Conservation (phyloP, 345 rosid genomes). For the Aurinia saxatilis region DNA sequence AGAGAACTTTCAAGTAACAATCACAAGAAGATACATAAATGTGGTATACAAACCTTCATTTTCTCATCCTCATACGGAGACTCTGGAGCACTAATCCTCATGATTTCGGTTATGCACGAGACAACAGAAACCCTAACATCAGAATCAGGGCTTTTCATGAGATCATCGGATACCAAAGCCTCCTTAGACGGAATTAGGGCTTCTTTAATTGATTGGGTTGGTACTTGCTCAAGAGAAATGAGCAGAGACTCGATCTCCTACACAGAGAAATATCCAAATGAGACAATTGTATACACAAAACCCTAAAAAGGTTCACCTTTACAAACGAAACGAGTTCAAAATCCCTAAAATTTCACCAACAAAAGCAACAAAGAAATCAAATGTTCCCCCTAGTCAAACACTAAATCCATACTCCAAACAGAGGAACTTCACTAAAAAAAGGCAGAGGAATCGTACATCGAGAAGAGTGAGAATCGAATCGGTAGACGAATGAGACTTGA, state of each 20-base stretch:
- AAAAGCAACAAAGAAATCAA: not conserved
- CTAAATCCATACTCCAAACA: slow-evolving; percentile 19
- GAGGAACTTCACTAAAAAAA: slow-evolving; percentile 6
- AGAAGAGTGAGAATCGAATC: slow-evolving; percentile 45
- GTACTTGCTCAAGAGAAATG: slow-evolving; percentile 59
- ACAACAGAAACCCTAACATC: slow-evolving; percentile 58
- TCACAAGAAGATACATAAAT: not conserved
- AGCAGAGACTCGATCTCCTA: slow-evolving; percentile 58
- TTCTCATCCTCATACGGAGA: slow-evolving; percentile 58
- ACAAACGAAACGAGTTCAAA: not conserved
- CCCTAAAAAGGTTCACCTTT: slow-evolving; percentile 10
- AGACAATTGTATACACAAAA: not conserved
- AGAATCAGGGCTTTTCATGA: slow-evolving; percentile 45
- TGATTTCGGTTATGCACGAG: slow-evolving; percentile 65
- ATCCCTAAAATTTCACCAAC: not conserved
- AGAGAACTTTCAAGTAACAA: not conserved
- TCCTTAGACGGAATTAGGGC: slow-evolving; percentile 48
- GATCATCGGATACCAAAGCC: slow-evolving; percentile 48
- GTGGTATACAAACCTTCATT: slow-evolving; percentile 50
- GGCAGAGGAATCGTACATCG: slow-evolving; percentile 36
- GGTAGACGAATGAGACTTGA: slow-evolving; percentile 39
- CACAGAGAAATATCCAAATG: not conserved
- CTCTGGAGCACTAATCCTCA: slow-evolving; percentile 76
- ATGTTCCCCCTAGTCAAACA: slow-evolving; percentile 1
- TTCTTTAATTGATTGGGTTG: slow-evolving; percentile 30